phyloP scores from a whole-genome alignment of 495 filamentous ascomycete genomes.

The Annulohypoxylon moriforme region DNA sequence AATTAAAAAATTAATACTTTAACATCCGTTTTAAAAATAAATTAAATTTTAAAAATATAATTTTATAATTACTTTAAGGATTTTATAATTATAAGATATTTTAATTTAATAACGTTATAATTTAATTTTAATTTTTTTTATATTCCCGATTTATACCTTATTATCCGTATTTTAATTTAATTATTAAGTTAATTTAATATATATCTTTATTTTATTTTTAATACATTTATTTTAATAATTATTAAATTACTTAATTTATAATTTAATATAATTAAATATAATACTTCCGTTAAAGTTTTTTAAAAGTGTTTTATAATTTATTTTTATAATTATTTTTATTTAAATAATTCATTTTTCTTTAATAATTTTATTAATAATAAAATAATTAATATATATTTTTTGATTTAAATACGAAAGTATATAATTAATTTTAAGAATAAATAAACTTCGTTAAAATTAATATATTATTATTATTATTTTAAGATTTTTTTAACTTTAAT shows the following conservation, averaged over 20 bases:
- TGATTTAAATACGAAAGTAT: neutral
- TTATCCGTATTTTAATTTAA: neutral
- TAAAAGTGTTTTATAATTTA: neutral
- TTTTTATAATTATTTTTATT: neutral
- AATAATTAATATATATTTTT: neutral
- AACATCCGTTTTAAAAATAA: neutral
- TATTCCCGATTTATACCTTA: too few relatives aligned
- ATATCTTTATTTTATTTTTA: neutral
- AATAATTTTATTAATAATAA: neutral
- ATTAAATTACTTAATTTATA: neutral
- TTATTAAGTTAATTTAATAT: neutral
- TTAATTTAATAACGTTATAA: neutral
- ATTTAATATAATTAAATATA: neutral
- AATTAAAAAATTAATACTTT: constrained; percentile 3
- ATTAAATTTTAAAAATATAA: neutral
- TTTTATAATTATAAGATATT: neutral
- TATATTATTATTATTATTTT: neutral
- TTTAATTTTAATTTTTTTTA: neutral
- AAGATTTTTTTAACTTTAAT: neutral
- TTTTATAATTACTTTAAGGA: neutral
- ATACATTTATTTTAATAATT: neutral
- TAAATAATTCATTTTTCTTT: neutral
- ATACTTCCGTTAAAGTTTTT: neutral
- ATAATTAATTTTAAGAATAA: neutral
- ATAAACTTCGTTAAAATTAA: neutral